Evolutionary conservation across 2,329 filamentous ascomycete species (phyloP), one percentile per base, ranked within the genome.

Genomic region (Scleromitrula shiraiana): DNA sequence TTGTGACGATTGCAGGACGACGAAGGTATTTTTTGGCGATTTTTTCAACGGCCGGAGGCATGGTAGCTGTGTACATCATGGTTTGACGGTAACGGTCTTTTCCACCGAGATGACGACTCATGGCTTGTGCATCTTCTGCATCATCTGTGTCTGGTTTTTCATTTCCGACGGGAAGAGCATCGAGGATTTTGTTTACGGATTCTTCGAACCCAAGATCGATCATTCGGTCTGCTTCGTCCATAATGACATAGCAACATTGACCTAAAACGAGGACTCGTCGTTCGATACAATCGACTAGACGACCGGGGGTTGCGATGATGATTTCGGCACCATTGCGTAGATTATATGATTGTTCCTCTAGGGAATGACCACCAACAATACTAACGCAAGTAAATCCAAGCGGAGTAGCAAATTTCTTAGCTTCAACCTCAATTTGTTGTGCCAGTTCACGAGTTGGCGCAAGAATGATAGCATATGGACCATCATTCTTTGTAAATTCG

Each of bases 1-100:
- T 97, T 0, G 86, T 95, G 32, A 96, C 89, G 42, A 90, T 93
- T 17, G 93, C 93, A 0, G 93, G 93, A 10, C 93, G 81, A 1
- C 91, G 85, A 14, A 97, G 80, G 64, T 98, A 98, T 65, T 95
- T 95, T 60, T 90, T 85, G n/a, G 93, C 93, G 55, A 98, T 97
- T 53, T 87, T 86, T 65, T 98, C 93, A 14, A 98, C 87, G 0
- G 86, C 80, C 0, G 86, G 71, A 2, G 93, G 90, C 93, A 98
- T 98, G 23, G 93, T 98, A 45, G 93, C 93, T 56, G 93, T 97
- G 79, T 97, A 98, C 93, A 98, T 98, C 93, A 98, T 98, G 0
- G 93, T 98, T 67, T 98, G 91, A 50, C 93, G 77, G 70, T 97
- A 97, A 19, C 85, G 78, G 60, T 89, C 84, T 56, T 81, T 80